phyloP scores from a whole-genome alignment of 371 early-diverging fungal genomes.

The Syncephalastrum contaminatum region DNA sequence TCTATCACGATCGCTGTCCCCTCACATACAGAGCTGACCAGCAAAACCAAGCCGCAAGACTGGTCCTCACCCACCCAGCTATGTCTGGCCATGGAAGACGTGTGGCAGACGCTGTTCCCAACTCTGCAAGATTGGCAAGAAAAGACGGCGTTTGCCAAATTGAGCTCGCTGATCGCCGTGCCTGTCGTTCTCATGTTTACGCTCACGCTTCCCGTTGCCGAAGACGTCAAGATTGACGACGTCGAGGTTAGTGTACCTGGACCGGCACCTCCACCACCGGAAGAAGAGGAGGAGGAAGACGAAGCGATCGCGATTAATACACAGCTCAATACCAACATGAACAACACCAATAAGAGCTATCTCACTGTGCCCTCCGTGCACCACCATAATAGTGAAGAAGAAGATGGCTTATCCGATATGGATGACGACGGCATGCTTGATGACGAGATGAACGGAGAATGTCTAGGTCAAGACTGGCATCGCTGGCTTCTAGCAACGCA shows the following conservation, averaged over 20 bases:
- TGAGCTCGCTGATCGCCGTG: constrained; percentile 55
- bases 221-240: constrained; percentile 43
- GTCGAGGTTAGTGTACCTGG: constrained; percentile 21
- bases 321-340: constrained; percentile 7
- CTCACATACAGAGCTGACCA: no score
- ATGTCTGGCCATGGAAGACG: constrained; percentile 9
- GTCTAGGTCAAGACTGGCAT: constrained; percentile 30
- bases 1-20: not conserved
- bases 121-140: constrained; percentile 49
- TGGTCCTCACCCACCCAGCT: not conserved
- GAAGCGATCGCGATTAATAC: constrained; percentile 2
- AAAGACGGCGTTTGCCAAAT: constrained; percentile 51
- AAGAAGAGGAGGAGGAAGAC: not conserved
- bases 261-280: not conserved
- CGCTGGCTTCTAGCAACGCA: constrained; percentile 45
- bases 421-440: constrained; percentile 6
- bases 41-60: no score
- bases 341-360: constrained; percentile 13
- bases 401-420: constrained; percentile 15
- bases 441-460: constrained; percentile 17
- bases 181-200: constrained; percentile 58
- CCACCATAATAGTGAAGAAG: not conserved
- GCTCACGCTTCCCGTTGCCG: constrained; percentile 61
- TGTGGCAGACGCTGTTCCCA: constrained; percentile 46
- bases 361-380: constrained; percentile 24